These are phyloP conservation scores for Pythium biforme DNA, from an alignment of 352 stramenopile species.

Conservation along the genomic window DNA sequence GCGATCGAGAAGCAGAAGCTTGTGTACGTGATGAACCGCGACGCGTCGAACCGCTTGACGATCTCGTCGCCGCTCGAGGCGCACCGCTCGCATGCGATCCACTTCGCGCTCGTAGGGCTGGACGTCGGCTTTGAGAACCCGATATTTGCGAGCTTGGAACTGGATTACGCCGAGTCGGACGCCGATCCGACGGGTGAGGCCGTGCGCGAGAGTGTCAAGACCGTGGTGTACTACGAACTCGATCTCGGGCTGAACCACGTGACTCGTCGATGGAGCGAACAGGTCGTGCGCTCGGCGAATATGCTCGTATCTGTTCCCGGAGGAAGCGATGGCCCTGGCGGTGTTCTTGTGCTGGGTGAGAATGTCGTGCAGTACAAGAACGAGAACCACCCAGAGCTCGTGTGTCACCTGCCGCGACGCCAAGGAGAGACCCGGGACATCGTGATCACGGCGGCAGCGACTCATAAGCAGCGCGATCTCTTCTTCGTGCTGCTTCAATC, in stretches of 20 bases:
- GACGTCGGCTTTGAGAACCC: constrained; percentile 99
- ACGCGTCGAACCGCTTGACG: constrained; percentile 92
- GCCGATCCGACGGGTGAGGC: constrained; percentile 72
- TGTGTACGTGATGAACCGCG: constrained; percentile 98
- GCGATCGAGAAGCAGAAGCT: constrained; percentile 99
- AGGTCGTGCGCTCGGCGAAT: constrained; percentile 89
- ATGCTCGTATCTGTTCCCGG: constrained; percentile 91
- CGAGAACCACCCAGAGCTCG: constrained; percentile 84
- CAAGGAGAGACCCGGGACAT: constrained; percentile 80
- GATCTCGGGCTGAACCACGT: constrained; percentile 99
- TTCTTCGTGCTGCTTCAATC: constrained; percentile 99
- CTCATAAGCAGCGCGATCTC: constrained; percentile 93
- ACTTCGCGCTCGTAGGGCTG: constrained; percentile 93
- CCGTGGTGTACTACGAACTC: constrained; percentile 98
- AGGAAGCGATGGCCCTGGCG: constrained; percentile 82
- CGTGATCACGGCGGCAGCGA: constrained; percentile 91
- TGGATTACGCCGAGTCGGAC: constrained; percentile 93
- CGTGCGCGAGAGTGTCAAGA: constrained; percentile 85
- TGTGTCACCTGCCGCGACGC: constrained; percentile 74
- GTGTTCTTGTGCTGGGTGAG: constrained; percentile 96
- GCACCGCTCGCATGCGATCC: constrained; percentile 94
- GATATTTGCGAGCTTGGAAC: constrained; percentile 97
- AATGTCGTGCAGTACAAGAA: constrained; percentile 98
- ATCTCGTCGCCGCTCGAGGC: constrained; percentile 99
- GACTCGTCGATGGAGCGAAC: constrained; percentile 93